Evolutionary conservation across 306 rosid genomes (phyloP).

Genomic region (Arachis hypogaea): DNA sequence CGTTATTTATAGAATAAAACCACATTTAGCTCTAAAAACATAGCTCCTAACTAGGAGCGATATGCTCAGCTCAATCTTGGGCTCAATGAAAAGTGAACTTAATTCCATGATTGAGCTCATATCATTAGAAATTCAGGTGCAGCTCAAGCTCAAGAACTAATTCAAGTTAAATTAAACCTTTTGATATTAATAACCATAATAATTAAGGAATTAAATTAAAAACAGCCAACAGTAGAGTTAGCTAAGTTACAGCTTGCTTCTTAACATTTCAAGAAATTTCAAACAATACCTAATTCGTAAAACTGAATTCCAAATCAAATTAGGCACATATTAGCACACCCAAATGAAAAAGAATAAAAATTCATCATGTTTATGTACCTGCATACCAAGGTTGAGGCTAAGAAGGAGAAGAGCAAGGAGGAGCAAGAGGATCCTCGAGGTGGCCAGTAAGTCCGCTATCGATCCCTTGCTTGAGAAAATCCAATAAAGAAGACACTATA

Average conservation of each 20-base stretch:
- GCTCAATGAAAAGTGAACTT: not conserved
- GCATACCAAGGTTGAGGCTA: conserved; percentile 89
- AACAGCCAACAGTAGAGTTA: not conserved
- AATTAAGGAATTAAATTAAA: not conserved
- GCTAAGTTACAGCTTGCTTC: not conserved
- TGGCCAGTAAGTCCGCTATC: conserved; percentile 20
- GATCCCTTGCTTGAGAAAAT: too few relatives aligned
- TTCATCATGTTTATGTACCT: conserved; percentile 44
- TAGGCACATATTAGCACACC: not conserved
- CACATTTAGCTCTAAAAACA: not conserved
- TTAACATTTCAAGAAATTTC: not conserved
- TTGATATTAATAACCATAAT: not conserved
- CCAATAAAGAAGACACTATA: too few relatives aligned
- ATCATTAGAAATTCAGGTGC: not conserved
- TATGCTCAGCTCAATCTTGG: not conserved
- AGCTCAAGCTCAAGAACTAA: not conserved
- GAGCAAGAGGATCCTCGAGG: conserved; percentile 74
- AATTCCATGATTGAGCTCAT: too few relatives aligned
- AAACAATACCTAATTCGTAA: too few relatives aligned
- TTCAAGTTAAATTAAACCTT: not conserved
- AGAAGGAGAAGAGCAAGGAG: conserved; percentile 49
- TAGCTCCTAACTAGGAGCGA: not conserved
- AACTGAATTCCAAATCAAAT: conserved; percentile 18
- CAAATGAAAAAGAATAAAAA: conserved; percentile 12
- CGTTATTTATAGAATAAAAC: conserved; percentile 4